These are phyloP conservation scores for Aspergillus asperescens DNA, from an alignment of 495 filamentous ascomycete genomes.

Conservation along the genomic window DNA sequence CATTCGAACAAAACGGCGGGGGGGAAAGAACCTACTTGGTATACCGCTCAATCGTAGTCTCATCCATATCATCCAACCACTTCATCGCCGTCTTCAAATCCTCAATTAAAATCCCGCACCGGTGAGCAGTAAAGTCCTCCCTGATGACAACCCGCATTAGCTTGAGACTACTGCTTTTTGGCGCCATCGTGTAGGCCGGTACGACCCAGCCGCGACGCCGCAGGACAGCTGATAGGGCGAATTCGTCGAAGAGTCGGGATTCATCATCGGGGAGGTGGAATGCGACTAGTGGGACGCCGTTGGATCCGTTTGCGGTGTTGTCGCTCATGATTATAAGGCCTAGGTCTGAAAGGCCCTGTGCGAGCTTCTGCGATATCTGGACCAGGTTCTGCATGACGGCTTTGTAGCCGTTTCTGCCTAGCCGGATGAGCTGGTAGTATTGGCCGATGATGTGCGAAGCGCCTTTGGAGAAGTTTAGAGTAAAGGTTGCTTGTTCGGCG, in stretches of 20 bases:
- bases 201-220: conserved; percentile 84
- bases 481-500: conserved; percentile 92
- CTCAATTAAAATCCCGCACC: conserved; percentile 65
- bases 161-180: conserved; percentile 69
- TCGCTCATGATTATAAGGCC: conserved; percentile 85
- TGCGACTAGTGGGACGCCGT: conserved; percentile 79
- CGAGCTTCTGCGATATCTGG: conserved; percentile 75
- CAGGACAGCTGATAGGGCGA: conserved; percentile 73
- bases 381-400: conserved; percentile 85
- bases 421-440: conserved; percentile 91
- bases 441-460: conserved; percentile 90
- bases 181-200: conserved; percentile 93
- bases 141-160: conserved; percentile 84
- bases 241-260: conserved; percentile 73
- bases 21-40: conserved; percentile 48
- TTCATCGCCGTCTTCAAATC: conserved; percentile 69
- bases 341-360: conserved; percentile 58
- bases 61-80: conserved; percentile 63
- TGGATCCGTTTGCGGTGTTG: conserved; percentile 43
- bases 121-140: conserved; percentile 75
- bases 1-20: background rate
- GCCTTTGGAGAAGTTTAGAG: conserved; percentile 94
- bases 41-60: conserved; percentile 55
- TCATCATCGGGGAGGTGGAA: conserved; percentile 61
- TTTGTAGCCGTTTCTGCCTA: conserved; percentile 83